Conservation (phyloP, 345 rosid species). For the Salix purpurea region DNA sequence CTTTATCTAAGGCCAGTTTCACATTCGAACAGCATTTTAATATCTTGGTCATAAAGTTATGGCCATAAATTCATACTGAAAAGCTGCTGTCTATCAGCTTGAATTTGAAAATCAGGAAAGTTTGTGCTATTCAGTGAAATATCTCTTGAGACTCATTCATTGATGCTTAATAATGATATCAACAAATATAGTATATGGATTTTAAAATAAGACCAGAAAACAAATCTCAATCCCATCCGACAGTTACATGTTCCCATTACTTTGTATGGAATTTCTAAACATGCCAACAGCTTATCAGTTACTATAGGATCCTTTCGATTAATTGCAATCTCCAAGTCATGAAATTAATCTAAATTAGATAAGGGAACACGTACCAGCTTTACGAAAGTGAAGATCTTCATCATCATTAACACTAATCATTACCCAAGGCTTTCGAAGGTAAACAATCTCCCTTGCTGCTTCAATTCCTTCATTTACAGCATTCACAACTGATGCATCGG, state of each 20-base stretch:
- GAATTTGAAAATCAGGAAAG: not conserved
- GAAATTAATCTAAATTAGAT: not conserved
- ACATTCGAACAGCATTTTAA: not conserved
- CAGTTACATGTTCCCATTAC: not conserved
- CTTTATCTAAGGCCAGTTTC: not conserved
- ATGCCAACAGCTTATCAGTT: not conserved
- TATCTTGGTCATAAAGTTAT: not conserved
- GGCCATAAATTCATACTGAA: not conserved
- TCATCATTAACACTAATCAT: conserved; percentile 65
- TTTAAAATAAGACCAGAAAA: not conserved
- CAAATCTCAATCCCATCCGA: not conserved
- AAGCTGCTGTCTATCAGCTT: not conserved
- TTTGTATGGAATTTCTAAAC: not conserved
- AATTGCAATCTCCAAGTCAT: not conserved
- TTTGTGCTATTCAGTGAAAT: too few relatives aligned
- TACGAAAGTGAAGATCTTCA: conserved; percentile 60
- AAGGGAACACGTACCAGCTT: conserved; percentile 39
- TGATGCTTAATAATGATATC: not conserved
- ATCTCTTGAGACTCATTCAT: not conserved
- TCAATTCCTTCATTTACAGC: conserved; percentile 58
- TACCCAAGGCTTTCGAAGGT: conserved; percentile 57
- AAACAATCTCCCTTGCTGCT: conserved; percentile 39
- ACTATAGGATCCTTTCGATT: not conserved
- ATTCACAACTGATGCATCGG: conserved; percentile 52
- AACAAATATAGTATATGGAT: not conserved